Percentiles rank a stretch among this genome's conserved stretches.
Conservation (phyloP, 208 protist species). For the Leishmania gerbilli region DNA sequence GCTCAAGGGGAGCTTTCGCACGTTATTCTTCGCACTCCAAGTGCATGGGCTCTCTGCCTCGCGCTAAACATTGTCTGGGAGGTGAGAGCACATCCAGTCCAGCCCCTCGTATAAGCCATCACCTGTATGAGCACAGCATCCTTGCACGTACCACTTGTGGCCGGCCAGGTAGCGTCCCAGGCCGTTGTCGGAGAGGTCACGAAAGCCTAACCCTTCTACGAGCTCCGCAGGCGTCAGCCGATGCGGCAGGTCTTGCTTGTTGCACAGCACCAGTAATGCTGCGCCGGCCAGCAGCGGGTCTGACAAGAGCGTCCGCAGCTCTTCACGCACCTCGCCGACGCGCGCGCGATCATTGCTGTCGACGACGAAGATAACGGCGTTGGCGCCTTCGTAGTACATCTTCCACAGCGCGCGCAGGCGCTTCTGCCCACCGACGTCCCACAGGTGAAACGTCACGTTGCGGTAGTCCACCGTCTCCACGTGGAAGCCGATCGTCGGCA, state of each 20-base stretch:
- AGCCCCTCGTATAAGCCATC: constrained; percentile 97
- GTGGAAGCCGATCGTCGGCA: constrained; percentile 98
- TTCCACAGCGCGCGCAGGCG: constrained; percentile 95
- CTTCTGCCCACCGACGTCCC: constrained; percentile 98
- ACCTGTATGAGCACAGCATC: constrained; percentile 95
- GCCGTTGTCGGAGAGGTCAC: constrained; percentile 29
- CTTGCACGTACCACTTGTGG: constrained; percentile 94
- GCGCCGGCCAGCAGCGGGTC: constrained; percentile 87
- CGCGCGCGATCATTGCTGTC: constrained; percentile 93
- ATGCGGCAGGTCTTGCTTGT: constrained; percentile 95
- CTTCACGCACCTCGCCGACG: constrained; percentile 73
- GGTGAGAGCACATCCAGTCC: constrained; percentile 93
- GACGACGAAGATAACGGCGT: constrained; percentile 95
- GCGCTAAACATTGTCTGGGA: constrained; percentile 38
- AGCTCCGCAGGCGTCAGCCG: constrained; percentile 60
- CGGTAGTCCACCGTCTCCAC: constrained; percentile 98
- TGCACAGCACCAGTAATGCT: constrained; percentile 93
- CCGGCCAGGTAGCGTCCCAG: constrained; percentile 41
- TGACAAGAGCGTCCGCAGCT: constrained; percentile 73
- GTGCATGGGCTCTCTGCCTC: not conserved
- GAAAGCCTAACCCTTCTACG: constrained; percentile 59
- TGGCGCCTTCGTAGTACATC: constrained; percentile 97
- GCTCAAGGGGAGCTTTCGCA: not conserved
- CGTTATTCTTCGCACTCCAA: not conserved
- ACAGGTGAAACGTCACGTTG: constrained; percentile 97